Percentiles rank a stretch among this genome's conserved stretches.
These are phyloP conservation scores for Lachancea dasiensis DNA, from an alignment of 805 yeast genomes.

Conservation along the genomic window DNA sequence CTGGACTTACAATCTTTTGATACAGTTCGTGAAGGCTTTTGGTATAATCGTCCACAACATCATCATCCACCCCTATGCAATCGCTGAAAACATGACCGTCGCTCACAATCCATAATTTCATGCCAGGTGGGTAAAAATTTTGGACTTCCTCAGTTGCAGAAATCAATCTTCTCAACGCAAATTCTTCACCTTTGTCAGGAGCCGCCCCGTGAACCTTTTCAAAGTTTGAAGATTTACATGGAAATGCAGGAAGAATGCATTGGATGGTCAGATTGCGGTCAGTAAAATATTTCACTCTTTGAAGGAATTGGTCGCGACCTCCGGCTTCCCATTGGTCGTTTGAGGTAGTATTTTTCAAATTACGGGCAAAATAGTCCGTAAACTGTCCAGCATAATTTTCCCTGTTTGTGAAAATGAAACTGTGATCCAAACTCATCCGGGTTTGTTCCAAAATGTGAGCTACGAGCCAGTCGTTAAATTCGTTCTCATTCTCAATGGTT, in stretches of 20 bases:
- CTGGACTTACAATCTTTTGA: slow-evolving; percentile 31
- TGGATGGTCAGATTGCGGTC: slow-evolving; percentile 43
- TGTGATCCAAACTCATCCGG: slow-evolving; percentile 24
- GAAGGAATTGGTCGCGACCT: slow-evolving; percentile 40
- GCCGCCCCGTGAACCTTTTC: slow-evolving; percentile 43
- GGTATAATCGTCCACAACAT: slow-evolving; percentile 45
- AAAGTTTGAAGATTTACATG: slow-evolving; percentile 55
- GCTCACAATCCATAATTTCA: slow-evolving; percentile 50
- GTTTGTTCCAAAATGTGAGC: slow-evolving; percentile 34
- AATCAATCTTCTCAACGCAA: slow-evolving; percentile 37
- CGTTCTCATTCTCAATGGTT: slow-evolving; percentile 28
- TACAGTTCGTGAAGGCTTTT: slow-evolving; percentile 40
- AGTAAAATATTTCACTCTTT: slow-evolving; percentile 43
- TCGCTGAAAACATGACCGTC: slow-evolving; percentile 65
- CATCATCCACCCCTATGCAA: slow-evolving; percentile 57
- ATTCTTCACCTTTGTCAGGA: slow-evolving; percentile 52
- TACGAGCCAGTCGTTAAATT: slow-evolving; percentile 35
- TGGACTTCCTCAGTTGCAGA: slow-evolving; percentile 27
- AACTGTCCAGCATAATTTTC: slow-evolving; percentile 26
- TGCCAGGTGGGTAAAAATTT: slow-evolving; percentile 48
- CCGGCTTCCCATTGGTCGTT: slow-evolving; percentile 46
- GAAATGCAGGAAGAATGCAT: slow-evolving; percentile 58
- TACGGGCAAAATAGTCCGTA: slow-evolving; percentile 41
- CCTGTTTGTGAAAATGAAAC: slow-evolving; percentile 11
- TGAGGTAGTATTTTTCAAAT: slow-evolving; percentile 42